Percentiles rank a stretch among this genome's conserved stretches.
phyloP scores from a whole-genome alignment of 192 early-diverging fungal genomes.

The Coemansia sp. region DNA sequence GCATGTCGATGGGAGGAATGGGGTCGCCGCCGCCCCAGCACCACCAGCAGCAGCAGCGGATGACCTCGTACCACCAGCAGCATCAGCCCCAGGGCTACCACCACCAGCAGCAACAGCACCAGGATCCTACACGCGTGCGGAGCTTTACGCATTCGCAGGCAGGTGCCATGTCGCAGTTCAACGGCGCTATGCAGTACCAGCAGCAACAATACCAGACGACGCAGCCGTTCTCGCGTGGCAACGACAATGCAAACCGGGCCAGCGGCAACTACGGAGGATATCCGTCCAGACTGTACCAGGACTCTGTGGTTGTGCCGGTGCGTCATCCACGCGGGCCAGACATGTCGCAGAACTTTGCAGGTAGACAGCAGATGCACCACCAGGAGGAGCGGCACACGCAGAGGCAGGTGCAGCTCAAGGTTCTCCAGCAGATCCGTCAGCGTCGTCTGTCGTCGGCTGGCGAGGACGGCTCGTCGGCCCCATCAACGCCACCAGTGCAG shows the following conservation, averaged over 20 bases:
- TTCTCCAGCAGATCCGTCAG: slow-evolving; percentile 54
- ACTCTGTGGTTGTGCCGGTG: slow-evolving; percentile 64
- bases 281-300: slow-evolving; percentile 57
- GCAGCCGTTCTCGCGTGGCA: slow-evolving; percentile 38
- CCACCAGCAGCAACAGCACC: slow-evolving; percentile 23
- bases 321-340: slow-evolving; percentile 77
- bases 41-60: slow-evolving; percentile 15
- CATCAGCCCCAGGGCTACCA: slow-evolving; percentile 14
- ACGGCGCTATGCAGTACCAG: slow-evolving; percentile 14
- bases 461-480: slow-evolving; percentile 21
- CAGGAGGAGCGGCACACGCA: slow-evolving; percentile 52
- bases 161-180: slow-evolving; percentile 27
- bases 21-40: slow-evolving; percentile 30
- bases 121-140: slow-evolving; percentile 42
- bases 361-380: slow-evolving; percentile 56
- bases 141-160: slow-evolving; percentile 53
- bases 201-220: slow-evolving; percentile 34
- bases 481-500: background rate
- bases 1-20: slow-evolving; percentile 43
- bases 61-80: slow-evolving; percentile 11
- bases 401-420: slow-evolving; percentile 53
- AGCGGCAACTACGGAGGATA: slow-evolving; percentile 59
- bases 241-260: slow-evolving; percentile 37
- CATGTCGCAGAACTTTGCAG: slow-evolving; percentile 69
- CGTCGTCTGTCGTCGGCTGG: slow-evolving; percentile 48